Base-by-base conservation (phyloP, 345 rosid genomes). In the Xanthoceras sorbifolium region DNA sequence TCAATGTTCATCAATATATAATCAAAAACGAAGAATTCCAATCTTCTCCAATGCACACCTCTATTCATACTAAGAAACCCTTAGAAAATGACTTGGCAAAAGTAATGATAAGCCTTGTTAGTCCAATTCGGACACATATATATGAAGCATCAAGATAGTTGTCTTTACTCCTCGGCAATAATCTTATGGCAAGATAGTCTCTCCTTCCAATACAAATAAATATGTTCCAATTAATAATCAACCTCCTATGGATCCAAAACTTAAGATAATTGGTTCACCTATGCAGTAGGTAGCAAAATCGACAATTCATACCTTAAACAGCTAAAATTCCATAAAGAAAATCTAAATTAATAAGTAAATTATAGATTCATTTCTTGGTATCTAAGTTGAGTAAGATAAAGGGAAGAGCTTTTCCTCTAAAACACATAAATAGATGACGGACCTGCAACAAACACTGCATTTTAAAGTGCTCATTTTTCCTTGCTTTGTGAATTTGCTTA, bases 391-490 rank as follows among this genome's bases (percentile, higher is more conserved):
- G n/a, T 61, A 42, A 62, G 60, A 60, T 5, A 44, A 68, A 2
- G 40, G 69, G 29, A 52, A 23, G 26, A 18, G 38, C 64, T 23
- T 60, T 18, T 68, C 74, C 32, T 25, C 38, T 22, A n/a, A 72
- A 82, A 64, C 73, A 80, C 25, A 73, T n/a, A 22, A 34, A 29
- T 62, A 71, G 65, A 71, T 28, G 69, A 80, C 85, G 67, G 72
- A 87, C 91, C 87, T 87, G 85, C 85, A 82, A 79, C 90, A 88
- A 14, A 90, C 73, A 42, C 77, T 66, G 78, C 93, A 90, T 71
- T 78, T 85, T 59, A 86, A 64, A 42, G 50, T 44, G 52, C 77
- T 78, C 18, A 28, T 68, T 59, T 79, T 81, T 71, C 81, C 81
- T 57, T 67, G 77, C 72, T 82, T 82, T 22, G 64, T 63, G 82